These are phyloP conservation scores for Vararia minispora DNA, from an alignment of 768 basidiomycete genomes.

Conservation along the genomic window DNA sequence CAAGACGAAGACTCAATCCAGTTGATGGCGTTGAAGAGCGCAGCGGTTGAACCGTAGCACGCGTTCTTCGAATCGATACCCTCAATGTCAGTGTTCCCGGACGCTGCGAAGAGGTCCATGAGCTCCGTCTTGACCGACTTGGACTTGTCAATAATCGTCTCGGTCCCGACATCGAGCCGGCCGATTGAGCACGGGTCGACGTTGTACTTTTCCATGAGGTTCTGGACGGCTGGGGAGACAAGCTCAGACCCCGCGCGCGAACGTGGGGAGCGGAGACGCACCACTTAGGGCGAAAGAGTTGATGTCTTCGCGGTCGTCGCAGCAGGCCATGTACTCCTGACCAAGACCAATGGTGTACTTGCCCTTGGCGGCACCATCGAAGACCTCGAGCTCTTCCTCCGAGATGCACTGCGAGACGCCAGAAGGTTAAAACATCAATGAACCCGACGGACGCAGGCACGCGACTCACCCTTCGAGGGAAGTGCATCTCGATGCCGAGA, in stretches of 20 bases:
- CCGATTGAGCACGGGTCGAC: conserved; percentile 95
- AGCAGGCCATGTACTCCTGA: conserved; percentile 97
- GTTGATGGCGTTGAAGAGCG: conserved; percentile 97
- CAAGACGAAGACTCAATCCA: conserved; percentile 95
- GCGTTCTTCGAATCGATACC: conserved; percentile 99
- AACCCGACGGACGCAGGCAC: conserved; percentile 8
- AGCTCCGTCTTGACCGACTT: conserved; percentile 97
- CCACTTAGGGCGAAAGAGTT: conserved; percentile 95
- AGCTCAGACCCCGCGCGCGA: conserved; percentile 9
- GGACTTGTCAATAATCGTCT: conserved; percentile 99
- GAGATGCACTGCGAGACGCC: conserved; percentile 67
- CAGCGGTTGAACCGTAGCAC: conserved; percentile 97
- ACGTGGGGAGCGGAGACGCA: conserved; percentile 23
- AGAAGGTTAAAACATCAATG: conserved; percentile 1
- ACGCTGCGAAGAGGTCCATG: conserved; percentile 93
- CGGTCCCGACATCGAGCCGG: conserved; percentile 95
- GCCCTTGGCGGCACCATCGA: conserved; percentile 87
- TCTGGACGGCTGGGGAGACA: conserved; percentile 57
- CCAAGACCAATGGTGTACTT: conserved; percentile 99
- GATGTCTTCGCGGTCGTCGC: conserved; percentile 98
- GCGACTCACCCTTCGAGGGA: conserved; percentile 7
- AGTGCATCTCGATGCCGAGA: conserved; percentile 15
- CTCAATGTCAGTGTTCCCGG: conserved; percentile 94
- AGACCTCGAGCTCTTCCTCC: conserved; percentile 87
- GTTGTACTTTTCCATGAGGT: conserved; percentile 87